Conservation (phyloP, 169 alveolate species). For the Babesia sp. region DNA sequence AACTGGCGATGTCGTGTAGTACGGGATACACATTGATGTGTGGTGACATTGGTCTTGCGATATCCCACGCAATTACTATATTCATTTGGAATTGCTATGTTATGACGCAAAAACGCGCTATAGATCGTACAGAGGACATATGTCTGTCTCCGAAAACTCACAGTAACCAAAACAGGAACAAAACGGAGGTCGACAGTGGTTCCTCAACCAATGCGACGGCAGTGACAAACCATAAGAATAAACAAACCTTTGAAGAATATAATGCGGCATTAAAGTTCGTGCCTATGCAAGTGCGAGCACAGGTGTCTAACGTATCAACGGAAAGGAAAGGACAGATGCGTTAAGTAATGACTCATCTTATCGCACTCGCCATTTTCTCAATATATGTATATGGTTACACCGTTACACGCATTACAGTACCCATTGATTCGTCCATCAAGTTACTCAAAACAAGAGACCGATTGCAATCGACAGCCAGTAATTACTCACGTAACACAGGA, state of each 20-base stretch:
- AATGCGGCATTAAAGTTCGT: conserved; percentile 18
- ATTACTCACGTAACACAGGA: too few relatives aligned
- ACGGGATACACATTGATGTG: background rate
- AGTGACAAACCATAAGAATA: background rate
- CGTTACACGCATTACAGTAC: background rate
- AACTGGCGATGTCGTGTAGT: background rate
- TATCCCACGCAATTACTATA: background rate
- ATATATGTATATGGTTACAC: background rate
- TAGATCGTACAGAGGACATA: conserved; percentile 22
- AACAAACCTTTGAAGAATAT: background rate
- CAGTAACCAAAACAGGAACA: background rate
- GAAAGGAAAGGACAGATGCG: conserved; percentile 10
- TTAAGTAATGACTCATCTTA: background rate
- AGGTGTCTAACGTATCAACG: conserved; percentile 4
- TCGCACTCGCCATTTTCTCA: background rate
- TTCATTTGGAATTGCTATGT: background rate
- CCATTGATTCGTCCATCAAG: conserved; percentile 14
- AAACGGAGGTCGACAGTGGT: background rate
- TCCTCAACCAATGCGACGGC: background rate
- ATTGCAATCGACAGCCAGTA: too few relatives aligned
- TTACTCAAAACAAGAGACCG: background rate
- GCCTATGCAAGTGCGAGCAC: conserved; percentile 38
- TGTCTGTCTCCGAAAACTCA: conserved; percentile 1
- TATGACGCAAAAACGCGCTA: conserved; percentile 15
- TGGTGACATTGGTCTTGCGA: background rate